phyloP scores from a whole-genome alignment of 192 early-diverging fungal genomes.

The Backusella psychrophila region DNA sequence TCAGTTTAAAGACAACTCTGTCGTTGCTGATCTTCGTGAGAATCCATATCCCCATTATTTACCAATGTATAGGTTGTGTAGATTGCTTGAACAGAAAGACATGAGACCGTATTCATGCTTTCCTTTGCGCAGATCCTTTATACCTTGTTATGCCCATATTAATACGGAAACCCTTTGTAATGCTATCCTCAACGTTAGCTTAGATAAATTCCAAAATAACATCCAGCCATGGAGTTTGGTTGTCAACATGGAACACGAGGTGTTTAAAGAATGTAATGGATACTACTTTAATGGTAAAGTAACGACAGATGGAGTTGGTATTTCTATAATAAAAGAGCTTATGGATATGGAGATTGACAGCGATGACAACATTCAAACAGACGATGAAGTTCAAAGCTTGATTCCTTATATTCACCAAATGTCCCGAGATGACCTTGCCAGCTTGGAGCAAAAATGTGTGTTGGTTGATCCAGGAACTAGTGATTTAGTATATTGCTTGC shows the following conservation, averaged over 20 bases:
- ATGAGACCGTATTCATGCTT: background rate
- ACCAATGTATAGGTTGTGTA: background rate
- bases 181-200: background rate
- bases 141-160: background rate
- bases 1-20: background rate
- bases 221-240: background rate
- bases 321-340: background rate
- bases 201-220: background rate
- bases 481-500: background rate
- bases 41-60: background rate
- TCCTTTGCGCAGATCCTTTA: background rate
- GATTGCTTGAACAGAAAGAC: background rate
- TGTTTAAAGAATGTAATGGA: background rate
- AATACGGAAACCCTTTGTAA: background rate
- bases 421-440: background rate
- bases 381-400: background rate
- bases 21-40: background rate
- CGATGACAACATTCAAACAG: background rate
- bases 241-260: background rate
- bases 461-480: background rate
- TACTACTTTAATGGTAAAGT: background rate
- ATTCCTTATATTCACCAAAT: background rate
- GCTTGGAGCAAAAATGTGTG: background rate
- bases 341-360: background rate
- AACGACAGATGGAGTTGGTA: background rate